Base-by-base conservation (phyloP, 768 basidiomycete genomes). In the Cubamyces lactineus region DNA sequence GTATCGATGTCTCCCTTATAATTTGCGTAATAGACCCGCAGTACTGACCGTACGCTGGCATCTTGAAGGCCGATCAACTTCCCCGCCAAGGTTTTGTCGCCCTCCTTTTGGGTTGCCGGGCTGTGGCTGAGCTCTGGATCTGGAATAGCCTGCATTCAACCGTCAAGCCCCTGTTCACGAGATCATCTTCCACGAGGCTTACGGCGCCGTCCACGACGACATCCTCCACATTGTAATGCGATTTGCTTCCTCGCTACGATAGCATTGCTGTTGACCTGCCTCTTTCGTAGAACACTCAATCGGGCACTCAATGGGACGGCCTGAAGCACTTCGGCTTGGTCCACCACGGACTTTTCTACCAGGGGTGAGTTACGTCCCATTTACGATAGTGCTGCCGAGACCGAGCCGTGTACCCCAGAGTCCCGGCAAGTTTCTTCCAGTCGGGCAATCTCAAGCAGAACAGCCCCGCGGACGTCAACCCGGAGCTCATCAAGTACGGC, bases 221-320 rank as follows among this genome's bases (percentile, higher is more conserved):
- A 34, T 56, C 23, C 56, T 71, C 7, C 59, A 59, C 28, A 70
- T 71, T 34, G 70, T 69, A 57, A 47, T 67, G 3, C 26, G 9
- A n/a, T 57, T 16, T 26, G 16, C 2, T 5, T 24, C 21, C 43
- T 0, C 3, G 0, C 5, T 24, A 19, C 28, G 9, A 28, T n/a
- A 2, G 8, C 28, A 8, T 4, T 17, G n/a, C 1, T 53, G 13
- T 5, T 12, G 21, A 8, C 7, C 24, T 43, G 41, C 15, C 46
- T 38, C 16, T 53, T 11, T 15, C 8, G 9, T 67, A 88, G 86
- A 88, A 89, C 64, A 86, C 86, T 0, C 87, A 88, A 73, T 86
- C 86, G 0, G 86, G 86, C 17, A 79, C 86, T 5, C 87, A 89
- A 65, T 87, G 87, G 87, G 87, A 88, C 66, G 86, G 87, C 6